Conservation (phyloP, 2,329 filamentous ascomycete species). For the Ceratocystis harringtonii region DNA sequence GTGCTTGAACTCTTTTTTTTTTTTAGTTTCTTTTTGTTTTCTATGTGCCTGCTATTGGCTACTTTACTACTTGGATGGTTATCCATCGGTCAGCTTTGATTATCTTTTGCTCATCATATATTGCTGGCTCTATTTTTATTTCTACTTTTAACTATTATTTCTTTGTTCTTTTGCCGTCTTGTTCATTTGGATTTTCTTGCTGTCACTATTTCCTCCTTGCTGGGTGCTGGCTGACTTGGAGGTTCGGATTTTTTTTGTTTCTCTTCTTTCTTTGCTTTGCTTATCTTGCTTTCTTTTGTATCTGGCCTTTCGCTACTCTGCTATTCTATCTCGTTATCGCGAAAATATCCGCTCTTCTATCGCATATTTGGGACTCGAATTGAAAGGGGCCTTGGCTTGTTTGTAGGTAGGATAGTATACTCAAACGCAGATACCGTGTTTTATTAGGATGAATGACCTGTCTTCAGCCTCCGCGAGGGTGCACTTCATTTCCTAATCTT, state of each 20-base stretch:
- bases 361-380: neutral
- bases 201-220: neutral
- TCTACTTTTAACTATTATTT: neutral
- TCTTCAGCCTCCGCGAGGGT: too few species aligned
- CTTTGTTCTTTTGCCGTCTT: neutral
- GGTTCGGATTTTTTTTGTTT: neutral
- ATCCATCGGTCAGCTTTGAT: neutral
- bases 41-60: neutral
- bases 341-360: neutral
- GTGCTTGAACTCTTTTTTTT: neutral
- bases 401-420: neutral
- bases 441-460: neutral
- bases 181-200: neutral
- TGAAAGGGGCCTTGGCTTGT: neutral
- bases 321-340: neutral
- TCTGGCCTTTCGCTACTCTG: neutral
- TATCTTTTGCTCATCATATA: neutral
- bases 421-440: neutral
- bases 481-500: slow-evolving; percentile 4
- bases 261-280: neutral
- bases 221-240: neutral
- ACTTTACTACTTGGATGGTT: neutral
- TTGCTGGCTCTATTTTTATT: neutral
- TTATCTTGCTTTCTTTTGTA: neutral
- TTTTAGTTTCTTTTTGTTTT: neutral